A percentile compares a stretch with the other conserved stretches of the same genome.
phyloP scores from a whole-genome alignment of 495 filamentous ascomycete species.

The Podospora bellae-mahoneyi region DNA sequence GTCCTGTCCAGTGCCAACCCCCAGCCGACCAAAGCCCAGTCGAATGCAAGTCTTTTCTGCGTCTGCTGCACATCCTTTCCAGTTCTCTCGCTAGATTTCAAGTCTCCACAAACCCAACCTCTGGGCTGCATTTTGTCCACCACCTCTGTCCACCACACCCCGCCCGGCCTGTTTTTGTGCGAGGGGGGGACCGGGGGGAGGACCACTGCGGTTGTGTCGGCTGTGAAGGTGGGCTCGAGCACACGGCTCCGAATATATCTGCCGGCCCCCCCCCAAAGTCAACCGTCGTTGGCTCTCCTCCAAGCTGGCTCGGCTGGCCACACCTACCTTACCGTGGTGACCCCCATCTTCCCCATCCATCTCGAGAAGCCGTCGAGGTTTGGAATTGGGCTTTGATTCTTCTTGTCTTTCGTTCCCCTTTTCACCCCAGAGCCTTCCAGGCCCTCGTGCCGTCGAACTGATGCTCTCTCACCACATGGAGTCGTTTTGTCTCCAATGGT shows the following conservation, averaged over 20 bases:
- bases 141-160: constrained; percentile 1
- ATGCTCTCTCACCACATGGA: constrained; percentile 20
- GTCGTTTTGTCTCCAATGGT: constrained; percentile 22
- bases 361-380: constrained; percentile 9
- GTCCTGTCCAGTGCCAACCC: not conserved
- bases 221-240: constrained; percentile 18
- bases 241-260: constrained; percentile 26
- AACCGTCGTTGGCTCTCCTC: constrained; percentile 13
- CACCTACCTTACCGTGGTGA: constrained; percentile 19
- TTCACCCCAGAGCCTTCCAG: constrained; percentile 11
- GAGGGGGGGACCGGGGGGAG: not conserved
- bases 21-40: not conserved
- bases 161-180: not conserved
- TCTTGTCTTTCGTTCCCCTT: constrained; percentile 16
- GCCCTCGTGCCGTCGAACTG: constrained; percentile 25
- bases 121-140: not conserved
- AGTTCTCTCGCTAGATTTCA: not conserved
- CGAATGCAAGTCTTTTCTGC: constrained; percentile 4
- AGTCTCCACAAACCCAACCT: constrained; percentile 5
- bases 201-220: not conserved
- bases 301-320: constrained; percentile 19
- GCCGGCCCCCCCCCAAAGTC: constrained; percentile 18
- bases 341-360: constrained; percentile 9
- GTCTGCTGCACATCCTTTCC: constrained; percentile 6
- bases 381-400: constrained; percentile 11